Base-by-base conservation (phyloP, 345 rosid genomes). In the Psidium friedrichsthalianum region DNA sequence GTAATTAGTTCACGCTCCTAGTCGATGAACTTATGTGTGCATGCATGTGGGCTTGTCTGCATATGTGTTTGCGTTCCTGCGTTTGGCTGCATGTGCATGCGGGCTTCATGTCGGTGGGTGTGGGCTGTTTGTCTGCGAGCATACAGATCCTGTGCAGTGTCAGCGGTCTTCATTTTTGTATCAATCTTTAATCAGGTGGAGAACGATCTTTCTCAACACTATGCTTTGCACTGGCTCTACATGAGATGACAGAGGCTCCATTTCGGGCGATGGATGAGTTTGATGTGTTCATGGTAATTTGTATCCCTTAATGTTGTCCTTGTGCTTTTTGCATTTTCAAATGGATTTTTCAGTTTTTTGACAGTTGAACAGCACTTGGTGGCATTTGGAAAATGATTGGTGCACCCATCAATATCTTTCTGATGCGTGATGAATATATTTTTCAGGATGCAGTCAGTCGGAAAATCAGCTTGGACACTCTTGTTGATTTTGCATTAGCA, bases 181-280 rank as follows among this genome's bases (percentile, higher is more conserved):
- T 69, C 80, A 36, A 69, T 78, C 83, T 88, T 44, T 86, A 82
- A 85, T 84, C 84, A 97, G 99, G 99, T 58, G 99, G 98, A 47
- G 99, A 97, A 86, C 98, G 99, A 81, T 96, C 99, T 82, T 96
- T 97, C 89, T 97, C 98, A 51, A 97, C 99, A 25, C 86, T 97
- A 87, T 97, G 98, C 92, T 97, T 97, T 91, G 95, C 98, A 5
- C 88, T 97, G 85, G 96, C 98, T 84, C 98, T 97, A 87, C 99
- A 97, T 89, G 91, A 91, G 85, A 95, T 96, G 98, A 94, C 96
- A 11, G 99, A 96, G 88, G 92, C 98, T 29, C 98, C 99, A 85
- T 97, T 97, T 85, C 94, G 99, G 89, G 99, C 98, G 2, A 97
- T 97, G 99, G 99, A 96, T 78, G 99, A 97, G 90, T 97, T 97